These are phyloP conservation scores for Artemisia annua DNA, from an alignment of 129 eudicot genomes.

Conservation along the genomic window DNA sequence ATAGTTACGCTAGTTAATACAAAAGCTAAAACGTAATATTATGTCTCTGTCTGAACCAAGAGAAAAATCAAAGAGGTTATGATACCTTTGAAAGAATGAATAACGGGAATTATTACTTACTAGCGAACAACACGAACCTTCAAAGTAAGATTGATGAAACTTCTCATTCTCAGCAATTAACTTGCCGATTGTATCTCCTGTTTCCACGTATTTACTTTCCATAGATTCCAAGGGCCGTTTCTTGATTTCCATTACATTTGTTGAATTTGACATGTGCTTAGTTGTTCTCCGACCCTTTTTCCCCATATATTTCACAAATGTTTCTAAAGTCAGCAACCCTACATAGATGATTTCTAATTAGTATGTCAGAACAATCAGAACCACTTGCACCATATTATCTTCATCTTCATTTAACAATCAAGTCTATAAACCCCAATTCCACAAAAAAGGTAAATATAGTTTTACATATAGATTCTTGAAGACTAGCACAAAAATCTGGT, in stretches of 20 bases:
- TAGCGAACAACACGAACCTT: constrained; percentile 44
- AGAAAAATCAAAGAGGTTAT: not conserved
- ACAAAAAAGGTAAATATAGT: too few relatives aligned
- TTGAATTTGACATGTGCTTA: constrained; percentile 51
- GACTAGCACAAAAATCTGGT: too few relatives aligned
- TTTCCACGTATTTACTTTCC: constrained; percentile 53
- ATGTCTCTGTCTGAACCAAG: not conserved
- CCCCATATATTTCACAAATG: constrained; percentile 45
- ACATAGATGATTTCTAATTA: too few relatives aligned
- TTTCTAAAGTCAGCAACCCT: constrained; percentile 50
- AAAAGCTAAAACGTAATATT: too few relatives aligned
- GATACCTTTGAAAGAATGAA: not conserved
- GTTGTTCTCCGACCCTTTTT: constrained; percentile 54
- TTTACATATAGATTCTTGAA: too few relatives aligned
- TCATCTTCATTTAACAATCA: too few relatives aligned
- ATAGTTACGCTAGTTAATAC: not conserved
- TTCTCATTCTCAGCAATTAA: constrained; percentile 58
- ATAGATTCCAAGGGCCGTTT: constrained; percentile 53
- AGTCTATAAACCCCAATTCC: too few relatives aligned
- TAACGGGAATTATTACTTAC: not conserved
- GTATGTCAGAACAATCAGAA: too few relatives aligned
- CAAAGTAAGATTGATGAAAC: constrained; percentile 62
- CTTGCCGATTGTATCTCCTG: constrained; percentile 46
- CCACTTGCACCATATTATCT: too few relatives aligned
- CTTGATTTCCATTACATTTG: constrained; percentile 59